Percentiles rank a stretch among this genome's conserved stretches.
Evolutionary conservation across 257 asterid species (phyloP).

Genomic region (Salvia hispanica): DNA sequence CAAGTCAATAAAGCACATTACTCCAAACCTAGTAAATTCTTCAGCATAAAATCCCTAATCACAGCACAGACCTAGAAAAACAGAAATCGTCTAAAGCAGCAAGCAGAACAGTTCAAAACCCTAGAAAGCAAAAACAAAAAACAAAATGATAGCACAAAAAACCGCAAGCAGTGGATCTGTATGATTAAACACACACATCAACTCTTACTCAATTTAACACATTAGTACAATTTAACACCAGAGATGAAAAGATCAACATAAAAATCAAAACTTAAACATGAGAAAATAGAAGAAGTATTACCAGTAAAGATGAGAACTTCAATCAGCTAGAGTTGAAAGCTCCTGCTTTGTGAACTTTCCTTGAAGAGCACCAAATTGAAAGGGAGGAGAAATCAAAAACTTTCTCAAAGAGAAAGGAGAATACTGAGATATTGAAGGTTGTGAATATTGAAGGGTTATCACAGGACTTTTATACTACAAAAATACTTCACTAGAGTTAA

Average conservation of each 20-base stretch:
- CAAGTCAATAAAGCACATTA: slow-evolving; percentile 1
- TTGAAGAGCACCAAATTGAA: slow-evolving; percentile 47
- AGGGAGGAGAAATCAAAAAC: slow-evolving; percentile 40
- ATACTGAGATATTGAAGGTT: slow-evolving; percentile 5
- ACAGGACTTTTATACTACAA: too few species aligned
- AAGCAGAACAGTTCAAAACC: slow-evolving; percentile 1
- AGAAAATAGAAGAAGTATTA: slow-evolving; percentile 27
- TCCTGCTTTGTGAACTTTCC: slow-evolving; percentile 16
- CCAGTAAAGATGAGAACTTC: slow-evolving; percentile 34
- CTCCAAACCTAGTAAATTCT: slow-evolving; percentile 13
- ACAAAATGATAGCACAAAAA: slow-evolving; percentile 19
- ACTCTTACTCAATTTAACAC: slow-evolving; percentile 22
- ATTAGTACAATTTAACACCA: slow-evolving; percentile 20
- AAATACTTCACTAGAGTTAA: too few species aligned
- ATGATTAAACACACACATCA: slow-evolving; percentile 9
- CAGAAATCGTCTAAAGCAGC: slow-evolving; percentile 2
- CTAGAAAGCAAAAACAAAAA: slow-evolving; percentile 25
- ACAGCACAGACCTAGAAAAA: not conserved
- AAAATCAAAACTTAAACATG: not conserved
- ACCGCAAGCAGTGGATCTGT: slow-evolving; percentile 37
- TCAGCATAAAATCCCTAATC: slow-evolving; percentile 29
- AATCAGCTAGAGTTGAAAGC: slow-evolving; percentile 34
- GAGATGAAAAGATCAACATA: slow-evolving; percentile 2
- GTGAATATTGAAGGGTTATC: too few species aligned
- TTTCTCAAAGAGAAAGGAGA: slow-evolving; percentile 29